Conservation (phyloP, 2,329 filamentous ascomycete genomes). For the Fusarium temperatum region DNA sequence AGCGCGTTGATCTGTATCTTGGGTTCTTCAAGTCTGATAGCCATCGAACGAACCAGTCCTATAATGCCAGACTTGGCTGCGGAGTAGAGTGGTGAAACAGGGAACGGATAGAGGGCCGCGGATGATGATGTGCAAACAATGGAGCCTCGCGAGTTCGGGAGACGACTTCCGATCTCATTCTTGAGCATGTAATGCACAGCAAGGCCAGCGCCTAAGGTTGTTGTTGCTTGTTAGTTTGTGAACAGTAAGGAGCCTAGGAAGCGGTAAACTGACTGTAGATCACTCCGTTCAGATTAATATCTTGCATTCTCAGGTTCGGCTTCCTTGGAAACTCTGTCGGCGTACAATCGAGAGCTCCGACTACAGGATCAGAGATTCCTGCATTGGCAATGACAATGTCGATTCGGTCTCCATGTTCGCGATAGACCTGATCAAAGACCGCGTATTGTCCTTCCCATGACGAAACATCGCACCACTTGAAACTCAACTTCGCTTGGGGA, state of each 20-base stretch:
- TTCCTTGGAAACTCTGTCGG: neutral
- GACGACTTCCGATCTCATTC: neutral
- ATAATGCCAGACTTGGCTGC: neutral
- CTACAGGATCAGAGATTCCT: neutral
- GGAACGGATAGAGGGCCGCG: neutral
- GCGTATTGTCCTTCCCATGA: neutral
- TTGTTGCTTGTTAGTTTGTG: fast-evolving
- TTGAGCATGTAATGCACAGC: neutral
- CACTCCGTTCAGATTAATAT: neutral
- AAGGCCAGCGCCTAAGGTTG: neutral
- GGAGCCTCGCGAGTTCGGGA: neutral
- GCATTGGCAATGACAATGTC: neutral
- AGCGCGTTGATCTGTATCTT: constrained; percentile 2
- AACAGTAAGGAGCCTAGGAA: fast-evolving
- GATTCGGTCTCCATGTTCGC: neutral
- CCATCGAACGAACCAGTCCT: neutral
- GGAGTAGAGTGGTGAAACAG: neutral
- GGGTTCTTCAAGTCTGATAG: neutral
- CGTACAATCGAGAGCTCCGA: neutral
- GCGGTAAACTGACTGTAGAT: neutral
- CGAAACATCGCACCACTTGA: neutral
- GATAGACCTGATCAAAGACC: neutral
- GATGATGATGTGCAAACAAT: constrained; percentile 3
- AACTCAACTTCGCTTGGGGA: neutral
- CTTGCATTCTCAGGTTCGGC: neutral